Evolutionary conservation across 2,329 filamentous ascomycete genomes (phyloP).

Genomic region (Alternaria brassicicola): DNA sequence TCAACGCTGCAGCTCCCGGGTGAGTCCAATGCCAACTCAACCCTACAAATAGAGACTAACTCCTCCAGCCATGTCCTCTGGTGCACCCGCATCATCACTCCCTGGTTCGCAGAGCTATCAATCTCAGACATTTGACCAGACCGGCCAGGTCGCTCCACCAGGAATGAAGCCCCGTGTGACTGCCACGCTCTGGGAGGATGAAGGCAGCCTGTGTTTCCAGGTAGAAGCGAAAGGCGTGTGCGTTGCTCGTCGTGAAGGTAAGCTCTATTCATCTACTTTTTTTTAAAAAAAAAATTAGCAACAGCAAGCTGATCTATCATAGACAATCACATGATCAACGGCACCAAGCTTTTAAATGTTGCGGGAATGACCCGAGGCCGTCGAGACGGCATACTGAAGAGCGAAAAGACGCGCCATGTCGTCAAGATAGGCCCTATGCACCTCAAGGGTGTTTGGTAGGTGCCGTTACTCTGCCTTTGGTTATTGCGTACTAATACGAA

Average conservation of each 20-base stretch:
- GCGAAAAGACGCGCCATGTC: conserved; percentile 94
- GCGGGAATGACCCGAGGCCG: conserved; percentile 97
- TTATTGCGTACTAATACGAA: conserved; percentile 11
- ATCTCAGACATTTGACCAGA: conserved; percentile 73
- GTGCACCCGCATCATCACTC: conserved; percentile 36
- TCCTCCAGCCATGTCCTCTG: conserved; percentile 42
- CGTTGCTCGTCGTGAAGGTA: conserved; percentile 90
- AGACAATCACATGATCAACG: conserved; percentile 99
- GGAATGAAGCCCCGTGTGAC: conserved; percentile 97
- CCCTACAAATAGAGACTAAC: conserved; percentile 11
- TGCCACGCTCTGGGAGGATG: conserved; percentile 96
- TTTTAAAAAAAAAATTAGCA: background rate
- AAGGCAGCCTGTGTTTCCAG: conserved; percentile 96
- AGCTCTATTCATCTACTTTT: conserved; percentile 11
- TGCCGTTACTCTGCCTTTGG: background rate
- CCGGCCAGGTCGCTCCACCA: conserved; percentile 88
- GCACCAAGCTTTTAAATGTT: conserved; percentile 94
- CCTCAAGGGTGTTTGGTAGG: conserved; percentile 72
- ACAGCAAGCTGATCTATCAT: background rate
- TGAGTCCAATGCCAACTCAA: conserved; percentile 38
- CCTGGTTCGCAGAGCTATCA: conserved; percentile 43
- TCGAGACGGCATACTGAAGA: conserved; percentile 95
- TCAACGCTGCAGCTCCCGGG: conserved; percentile 70
- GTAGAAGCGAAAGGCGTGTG: conserved; percentile 96
- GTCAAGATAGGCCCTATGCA: conserved; percentile 99